Conservation (phyloP, 2,329 filamentous ascomycete species). For the Sporothrix globosa region DNA sequence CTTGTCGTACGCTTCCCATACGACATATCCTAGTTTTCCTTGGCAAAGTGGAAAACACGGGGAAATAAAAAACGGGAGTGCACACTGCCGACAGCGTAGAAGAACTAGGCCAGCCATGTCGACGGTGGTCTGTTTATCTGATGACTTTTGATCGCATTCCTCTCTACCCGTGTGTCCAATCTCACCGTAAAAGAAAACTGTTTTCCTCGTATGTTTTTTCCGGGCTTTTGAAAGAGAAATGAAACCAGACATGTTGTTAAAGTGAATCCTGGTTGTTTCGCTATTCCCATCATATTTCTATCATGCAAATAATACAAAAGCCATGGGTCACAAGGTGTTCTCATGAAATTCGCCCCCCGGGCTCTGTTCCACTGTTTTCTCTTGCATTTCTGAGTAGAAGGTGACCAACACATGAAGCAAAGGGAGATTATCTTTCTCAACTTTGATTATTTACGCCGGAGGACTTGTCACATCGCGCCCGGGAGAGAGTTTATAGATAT, state of each 20-base stretch:
- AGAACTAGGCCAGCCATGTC: not conserved
- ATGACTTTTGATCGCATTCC: not conserved
- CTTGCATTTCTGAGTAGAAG: not conserved
- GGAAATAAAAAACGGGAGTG: not conserved
- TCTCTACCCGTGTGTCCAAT: not conserved
- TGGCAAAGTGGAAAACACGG: not conserved
- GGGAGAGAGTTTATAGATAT: not conserved
- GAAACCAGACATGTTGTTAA: too few relatives aligned
- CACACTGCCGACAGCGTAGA: not conserved
- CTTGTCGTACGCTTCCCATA: too few relatives aligned
- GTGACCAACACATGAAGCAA: not conserved
- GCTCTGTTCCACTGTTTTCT: too few relatives aligned
- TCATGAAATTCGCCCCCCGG: too few relatives aligned
- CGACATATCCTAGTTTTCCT: too few relatives aligned
- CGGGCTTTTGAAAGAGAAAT: too few relatives aligned
- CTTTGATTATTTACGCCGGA: not conserved
- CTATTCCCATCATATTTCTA: too few relatives aligned
- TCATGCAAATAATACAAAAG: too few relatives aligned
- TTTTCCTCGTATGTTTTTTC: not conserved
- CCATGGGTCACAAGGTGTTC: too few relatives aligned
- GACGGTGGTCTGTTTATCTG: conserved; percentile 22
- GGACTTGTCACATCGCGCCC: not conserved
- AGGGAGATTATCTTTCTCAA: conserved; percentile 1
- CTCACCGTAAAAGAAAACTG: too few relatives aligned
- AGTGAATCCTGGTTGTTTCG: too few relatives aligned